Evolutionary conservation across 805 yeast genomes (phyloP), one percentile per base, ranked within the genome.

Genomic region (Wickerhamomyces ciferrii): DNA sequence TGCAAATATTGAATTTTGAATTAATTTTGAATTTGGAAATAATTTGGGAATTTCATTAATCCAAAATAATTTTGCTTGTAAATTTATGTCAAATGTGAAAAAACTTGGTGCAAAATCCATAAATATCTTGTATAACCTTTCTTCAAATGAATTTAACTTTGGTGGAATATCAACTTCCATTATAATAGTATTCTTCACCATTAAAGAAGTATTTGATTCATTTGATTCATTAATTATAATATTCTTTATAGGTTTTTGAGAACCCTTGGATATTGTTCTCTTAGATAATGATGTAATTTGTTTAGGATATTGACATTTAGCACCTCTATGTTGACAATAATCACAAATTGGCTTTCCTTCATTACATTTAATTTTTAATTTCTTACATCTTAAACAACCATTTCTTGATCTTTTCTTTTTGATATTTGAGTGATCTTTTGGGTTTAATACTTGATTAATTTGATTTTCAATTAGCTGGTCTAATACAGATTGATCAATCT

Each of bases 341-440:
- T 72, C 73, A 64, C 98, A 91, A 5, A 71, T 61, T 1, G 97
- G 97, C 48, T 78, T 83, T 1, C 68, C 69, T 64, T 91, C 97
- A 61, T 90, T 95, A 68, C 98, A 91, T 63, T 91, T 91, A 39
- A 92, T 96, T 43, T 97, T 72, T 53, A 97, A 75, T 53, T 78
- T 77, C 62, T 91, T 91, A 67, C 98, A 91, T 7, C 94, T 87
- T 31, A 81, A 72, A 66, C 98, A 91, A 1, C 98, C 97, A 45
- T 79, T 81, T 46, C 95, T 76, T 18, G 96, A 86, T 61, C 91
- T 88, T 27, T 24, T 45, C 44, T 35, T 35, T 15, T 35, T 34
- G 7, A 14, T 27, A 8, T 7, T 8, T 13, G 7, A 8, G 11
- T 9, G 31, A n/a, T n/a, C n/a, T 27, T 8, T 5, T 10, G 31